Base-by-base conservation (phyloP, 202 grass and related monocot species). In the Digitaria exilis region DNA sequence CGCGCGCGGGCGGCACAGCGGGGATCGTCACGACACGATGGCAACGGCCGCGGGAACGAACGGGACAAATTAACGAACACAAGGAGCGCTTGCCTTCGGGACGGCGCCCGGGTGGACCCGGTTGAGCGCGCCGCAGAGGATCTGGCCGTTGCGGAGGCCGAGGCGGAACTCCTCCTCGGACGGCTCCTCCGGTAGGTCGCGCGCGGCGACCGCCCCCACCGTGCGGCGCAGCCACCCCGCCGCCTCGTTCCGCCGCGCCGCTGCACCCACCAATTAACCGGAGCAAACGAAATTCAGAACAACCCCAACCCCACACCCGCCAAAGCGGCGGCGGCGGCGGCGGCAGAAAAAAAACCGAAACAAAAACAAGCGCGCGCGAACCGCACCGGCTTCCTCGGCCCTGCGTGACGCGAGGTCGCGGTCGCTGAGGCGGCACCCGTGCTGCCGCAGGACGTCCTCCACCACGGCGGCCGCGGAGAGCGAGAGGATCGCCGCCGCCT, bases 91-190 rank as follows among this genome's bases (percentile, higher is more conserved):
- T 76, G 90, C 96, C 93, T 99, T 99, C 73, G 88, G 81, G 58
- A 99, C 89, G 17, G 96, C 91, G 50, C 96, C 96, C 15, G 89
- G 96, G 83, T 99, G 96, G 69, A 99, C 71, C 81, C 92, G 90
- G 77, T 99, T 99, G 65, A 99, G 91, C 78, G 93, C 96, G 87
- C 88, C 89, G 89, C 96, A 99, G 80, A 99, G 91, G 81, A 99
- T 99, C 88, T 96, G 84, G 41, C 96, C 96, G 55, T 91, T 99
- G 59, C 91, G 91, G 49, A 99, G 90, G 48, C 96, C 96, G 48
- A 96, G 78, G 56, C 96, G 89, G 78, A 96, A 94, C 77, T 99
- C 96, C 83, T 99, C 96, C 93, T 96, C 96, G 17, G 93, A 99
- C 58, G 96, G 96, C 75, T 90, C 89, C 74, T 92, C 89, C 7